Conservation (phyloP, 225 moss, liverwort and hornwort species). For the Polytrichum formosum region DNA sequence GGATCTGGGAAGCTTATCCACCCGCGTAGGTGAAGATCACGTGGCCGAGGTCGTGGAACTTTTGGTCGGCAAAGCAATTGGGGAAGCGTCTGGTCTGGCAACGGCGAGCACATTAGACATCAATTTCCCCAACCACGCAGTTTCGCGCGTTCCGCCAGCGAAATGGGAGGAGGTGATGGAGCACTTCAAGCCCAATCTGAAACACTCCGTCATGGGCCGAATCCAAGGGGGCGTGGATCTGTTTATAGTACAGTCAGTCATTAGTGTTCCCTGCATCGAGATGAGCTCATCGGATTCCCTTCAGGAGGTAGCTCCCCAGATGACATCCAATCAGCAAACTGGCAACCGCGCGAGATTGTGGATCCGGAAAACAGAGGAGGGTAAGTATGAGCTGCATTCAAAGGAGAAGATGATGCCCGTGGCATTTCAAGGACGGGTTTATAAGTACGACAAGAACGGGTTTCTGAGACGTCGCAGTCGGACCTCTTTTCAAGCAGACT, state of each 20-base stretch:
- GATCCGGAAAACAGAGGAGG: not conserved
- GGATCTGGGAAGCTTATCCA: not conserved
- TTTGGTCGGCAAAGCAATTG: constrained; percentile 1
- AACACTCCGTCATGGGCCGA: not conserved
- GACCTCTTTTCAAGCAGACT: constrained; percentile 2
- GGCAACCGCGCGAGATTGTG: not conserved
- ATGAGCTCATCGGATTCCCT: not conserved
- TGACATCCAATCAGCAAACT: not conserved
- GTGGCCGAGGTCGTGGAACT: not conserved
- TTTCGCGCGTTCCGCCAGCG: not conserved
- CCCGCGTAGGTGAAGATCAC: not conserved
- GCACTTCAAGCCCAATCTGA: constrained; percentile 7
- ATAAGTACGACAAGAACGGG: not conserved
- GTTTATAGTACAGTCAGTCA: constrained; percentile 6
- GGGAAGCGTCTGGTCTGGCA: not conserved
- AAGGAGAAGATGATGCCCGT: constrained; percentile 1
- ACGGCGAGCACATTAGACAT: not conserved
- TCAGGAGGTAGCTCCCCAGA: not conserved
- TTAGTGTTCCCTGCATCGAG: constrained; percentile 5
- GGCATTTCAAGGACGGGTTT: constrained; percentile 7
- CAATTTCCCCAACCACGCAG: not conserved
- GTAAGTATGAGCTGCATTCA: not conserved
- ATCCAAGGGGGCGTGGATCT: not conserved
- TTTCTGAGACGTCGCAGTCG: too few relatives aligned
- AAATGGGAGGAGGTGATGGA: constrained; percentile 7